Evolutionary conservation across 1,284 basidiomycete genomes (phyloP), one percentile per base, ranked within the genome.

Genomic region (Ganoderma boninense): DNA sequence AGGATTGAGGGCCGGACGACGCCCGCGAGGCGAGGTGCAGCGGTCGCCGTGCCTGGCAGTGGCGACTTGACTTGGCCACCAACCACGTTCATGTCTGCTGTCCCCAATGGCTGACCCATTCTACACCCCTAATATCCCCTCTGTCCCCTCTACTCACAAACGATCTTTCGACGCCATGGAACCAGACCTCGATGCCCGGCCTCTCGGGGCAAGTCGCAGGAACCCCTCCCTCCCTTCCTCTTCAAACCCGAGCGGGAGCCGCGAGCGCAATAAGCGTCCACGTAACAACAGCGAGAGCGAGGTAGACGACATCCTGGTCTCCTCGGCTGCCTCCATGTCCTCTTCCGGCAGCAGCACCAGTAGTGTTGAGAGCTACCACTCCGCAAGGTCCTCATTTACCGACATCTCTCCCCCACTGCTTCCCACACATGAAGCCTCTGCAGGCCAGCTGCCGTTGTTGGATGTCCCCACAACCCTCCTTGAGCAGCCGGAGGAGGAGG

Each of bases 201-300:
- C 43, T 62, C 56, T 56, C 44, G 65, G 35, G n/a, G 42, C 64
- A 46, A 68, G 65, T 62, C 65, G 44, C 54, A 62, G 62, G 18
- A 26, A 62, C 46, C 60, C 69, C 29, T 64, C 63, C 8, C 2
- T 43, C 20, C 42, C 43, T 44, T 64, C 70, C 23, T 43, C 70
- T 26, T 64, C 43, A 16, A 44, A 43, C 11, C 57, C 66, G 2
- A 57, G 59, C 52, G 68, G 46, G 46, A 69, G 65, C 18, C 65
- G 70, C n/a, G 73, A 74, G 38, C 69, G 73, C 11, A 73, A 52
- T 68, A 74, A 74, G 35, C 71, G 73, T 46, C 68, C 73, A 7
- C 54, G 73, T 20, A 73, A 69, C 65, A 70, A 74, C 44, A 67
- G 52, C 40, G 70, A 71, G 38, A 71, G 66, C 62, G 73, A 74